Evolutionary conservation across 106 monocot genomes (phyloP).

Genomic region (Dendrobium officinale): DNA sequence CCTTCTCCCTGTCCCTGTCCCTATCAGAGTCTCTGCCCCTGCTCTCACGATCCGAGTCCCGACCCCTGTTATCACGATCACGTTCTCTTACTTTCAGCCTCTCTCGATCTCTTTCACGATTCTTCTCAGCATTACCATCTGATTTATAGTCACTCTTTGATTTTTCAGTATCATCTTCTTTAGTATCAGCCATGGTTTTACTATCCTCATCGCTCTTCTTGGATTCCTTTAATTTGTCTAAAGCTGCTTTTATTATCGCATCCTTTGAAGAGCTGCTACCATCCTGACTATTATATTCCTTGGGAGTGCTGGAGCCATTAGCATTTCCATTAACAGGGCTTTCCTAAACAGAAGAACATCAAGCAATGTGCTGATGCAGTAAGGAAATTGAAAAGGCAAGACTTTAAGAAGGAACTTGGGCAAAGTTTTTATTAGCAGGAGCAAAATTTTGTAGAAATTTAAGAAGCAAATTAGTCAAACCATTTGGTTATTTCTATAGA

Average conservation of each 20-base stretch:
- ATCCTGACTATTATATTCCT: constrained; percentile 24
- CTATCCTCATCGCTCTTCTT: constrained; percentile 49
- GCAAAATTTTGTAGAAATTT: no score
- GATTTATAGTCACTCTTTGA: constrained; percentile 31
- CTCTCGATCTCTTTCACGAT: constrained; percentile 39
- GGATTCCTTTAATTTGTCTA: constrained; percentile 56
- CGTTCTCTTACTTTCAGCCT: constrained; percentile 36
- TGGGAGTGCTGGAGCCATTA: constrained; percentile 33
- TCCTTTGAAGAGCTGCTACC: constrained; percentile 21
- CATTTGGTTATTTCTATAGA: no score
- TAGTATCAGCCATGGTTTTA: constrained; percentile 28
- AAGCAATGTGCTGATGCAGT: background rate
- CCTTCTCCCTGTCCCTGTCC: constrained; percentile 39
- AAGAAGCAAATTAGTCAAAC: no score
- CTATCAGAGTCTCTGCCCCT: constrained; percentile 61
- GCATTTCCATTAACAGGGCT: constrained; percentile 19
- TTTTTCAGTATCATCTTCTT: constrained; percentile 39
- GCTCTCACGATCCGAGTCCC: constrained; percentile 41
- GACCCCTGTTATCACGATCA: constrained; percentile 45
- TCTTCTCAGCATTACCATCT: constrained; percentile 37
- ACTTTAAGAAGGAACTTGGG: no score
- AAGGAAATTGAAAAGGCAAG: background rate
- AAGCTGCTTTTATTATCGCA: constrained; percentile 23
- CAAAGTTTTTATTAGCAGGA: no score
- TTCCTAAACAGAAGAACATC: constrained; percentile 38